Base-by-base conservation (phyloP, 306 rosid genomes). In the Cercis canadensis region DNA sequence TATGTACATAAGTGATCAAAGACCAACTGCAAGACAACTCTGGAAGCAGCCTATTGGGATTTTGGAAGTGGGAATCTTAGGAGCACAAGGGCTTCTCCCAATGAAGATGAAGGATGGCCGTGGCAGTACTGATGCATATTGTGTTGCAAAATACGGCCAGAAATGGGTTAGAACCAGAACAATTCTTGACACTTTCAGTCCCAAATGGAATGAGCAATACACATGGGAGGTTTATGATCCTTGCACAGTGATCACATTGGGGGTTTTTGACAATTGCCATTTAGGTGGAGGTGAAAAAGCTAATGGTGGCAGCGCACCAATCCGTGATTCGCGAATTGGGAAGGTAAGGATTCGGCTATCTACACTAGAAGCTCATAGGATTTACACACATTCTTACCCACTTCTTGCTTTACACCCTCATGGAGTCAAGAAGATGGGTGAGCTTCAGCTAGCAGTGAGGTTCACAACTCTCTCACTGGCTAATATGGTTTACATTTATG, bases 151-250 rank as follows among this genome's bases (percentile, higher is more conserved):
- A 78, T 90, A 91, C 19, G 95, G 99, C 61, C 97, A 94, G 50
- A 94, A 94, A 77, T 94, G 99, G 97, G 87, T 94, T 66, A 72
- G 99, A 57, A 94, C 99, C 18, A 72, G 99, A 74, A 94, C 99
- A 47, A 87, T 94, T 58, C 87, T 91, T 0, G 82, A 94, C 78
- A 84, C 92, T 3, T 77, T 75, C 15, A 80, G 77, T 75, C 98
- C 98, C 16, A 90, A 83, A 75, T 93, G 98, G 98, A 93, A 93
- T 56, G 97, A 93, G 80, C 98, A 93, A 62, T 93, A 93, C 80
- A 90, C 97, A 12, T 90, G 97, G 97, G 97, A 93, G 76, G 96
- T 93, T 4, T 90, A 88, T 59, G 97, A 93, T 72, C 97, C 98
- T 19, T 93, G 97, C 80, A 88, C 98, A 3, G 99, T 94, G 1